A percentile compares a stretch with the other conserved stretches of the same genome.
Evolutionary conservation across 2,329 filamentous ascomycete species (phyloP).

Genomic region (Westerdykella aurantiaca): DNA sequence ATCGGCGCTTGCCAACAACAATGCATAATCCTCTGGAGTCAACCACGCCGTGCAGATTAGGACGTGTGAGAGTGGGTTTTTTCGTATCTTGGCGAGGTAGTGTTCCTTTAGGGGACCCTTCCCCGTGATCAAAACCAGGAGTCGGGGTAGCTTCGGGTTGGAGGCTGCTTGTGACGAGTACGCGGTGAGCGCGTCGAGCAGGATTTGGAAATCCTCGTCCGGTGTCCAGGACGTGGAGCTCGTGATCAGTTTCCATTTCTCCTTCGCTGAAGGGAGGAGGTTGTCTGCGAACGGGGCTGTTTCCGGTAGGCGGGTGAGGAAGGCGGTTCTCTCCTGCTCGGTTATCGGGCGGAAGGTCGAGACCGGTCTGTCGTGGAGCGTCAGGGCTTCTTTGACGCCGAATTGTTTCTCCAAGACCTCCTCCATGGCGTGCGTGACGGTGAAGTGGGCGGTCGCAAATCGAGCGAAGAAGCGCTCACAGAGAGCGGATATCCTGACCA

Average conservation of each 20-base stretch:
- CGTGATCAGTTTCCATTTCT: conserved; percentile 65
- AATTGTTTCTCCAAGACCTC: conserved; percentile 64
- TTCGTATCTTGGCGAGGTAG: conserved; percentile 63
- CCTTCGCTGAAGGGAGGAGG: conserved; percentile 45
- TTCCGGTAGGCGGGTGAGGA: conserved; percentile 61
- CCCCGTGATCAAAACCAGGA: conserved; percentile 90
- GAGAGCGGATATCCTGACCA: conserved; percentile 69
- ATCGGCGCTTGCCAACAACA: conserved; percentile 76
- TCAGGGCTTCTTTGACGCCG: conserved; percentile 52
- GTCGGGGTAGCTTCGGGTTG: conserved; percentile 50
- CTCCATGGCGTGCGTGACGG: conserved; percentile 86
- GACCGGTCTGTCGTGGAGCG: conserved; percentile 69
- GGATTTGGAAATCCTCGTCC: conserved; percentile 87
- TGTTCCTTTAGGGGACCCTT: conserved; percentile 78
- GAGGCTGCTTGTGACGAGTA: conserved; percentile 57
- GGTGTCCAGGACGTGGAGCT: conserved; percentile 97
- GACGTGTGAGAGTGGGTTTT: conserved; percentile 62
- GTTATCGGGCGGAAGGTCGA: conserved; percentile 69
- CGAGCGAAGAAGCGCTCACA: conserved; percentile 73
- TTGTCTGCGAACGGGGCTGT: conserved; percentile 55
- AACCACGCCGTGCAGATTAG: conserved; percentile 80
- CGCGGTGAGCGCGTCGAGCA: conserved; percentile 72
- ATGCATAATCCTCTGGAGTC: conserved; percentile 75
- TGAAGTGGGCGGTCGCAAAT: conserved; percentile 67
- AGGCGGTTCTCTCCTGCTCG: conserved; percentile 39